Evolutionary conservation across 2,329 filamentous ascomycete species (phyloP).

Genomic region (Verticillium zaregamsianum): DNA sequence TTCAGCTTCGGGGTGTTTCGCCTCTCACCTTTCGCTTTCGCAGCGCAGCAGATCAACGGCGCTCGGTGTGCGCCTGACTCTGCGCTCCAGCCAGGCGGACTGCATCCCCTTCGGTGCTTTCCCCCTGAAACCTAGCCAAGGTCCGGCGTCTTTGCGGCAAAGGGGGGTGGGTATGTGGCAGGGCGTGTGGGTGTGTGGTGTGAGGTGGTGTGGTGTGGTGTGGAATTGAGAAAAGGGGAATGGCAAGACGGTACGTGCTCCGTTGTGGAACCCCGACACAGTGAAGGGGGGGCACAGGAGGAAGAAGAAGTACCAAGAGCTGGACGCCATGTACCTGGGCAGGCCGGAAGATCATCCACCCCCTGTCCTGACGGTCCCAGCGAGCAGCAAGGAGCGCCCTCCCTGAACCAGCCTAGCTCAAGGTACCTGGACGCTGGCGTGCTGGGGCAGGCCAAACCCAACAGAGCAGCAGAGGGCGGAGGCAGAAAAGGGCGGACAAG

Average conservation of each 20-base stretch:
- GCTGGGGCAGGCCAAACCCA: not conserved
- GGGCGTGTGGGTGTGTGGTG: not conserved
- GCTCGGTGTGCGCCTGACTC: not conserved
- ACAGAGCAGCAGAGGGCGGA: not conserved
- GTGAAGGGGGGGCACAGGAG: not conserved
- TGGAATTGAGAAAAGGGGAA: not conserved
- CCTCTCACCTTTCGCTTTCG: not conserved
- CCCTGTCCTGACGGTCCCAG: not conserved
- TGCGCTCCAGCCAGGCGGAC: not conserved
- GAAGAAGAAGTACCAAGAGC: not conserved
- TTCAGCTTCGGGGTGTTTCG: not conserved
- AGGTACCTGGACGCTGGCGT: not conserved
- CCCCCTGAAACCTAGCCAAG: not conserved
- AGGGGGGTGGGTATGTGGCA: not conserved
- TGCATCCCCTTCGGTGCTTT: not conserved
- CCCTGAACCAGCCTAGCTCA: not conserved
- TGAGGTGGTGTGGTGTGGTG: not conserved
- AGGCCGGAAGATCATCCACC: not conserved
- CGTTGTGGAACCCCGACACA: constrained; percentile 1
- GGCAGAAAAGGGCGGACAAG: not conserved
- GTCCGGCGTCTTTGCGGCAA: not conserved
- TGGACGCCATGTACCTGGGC: not conserved
- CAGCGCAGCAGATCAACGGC: not conserved
- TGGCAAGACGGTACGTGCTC: constrained; percentile 4
- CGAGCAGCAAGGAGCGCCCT: not conserved